phyloP scores from a whole-genome alignment of 2,329 filamentous ascomycete species.

The Paraphaeosphaeria sporulosa region DNA sequence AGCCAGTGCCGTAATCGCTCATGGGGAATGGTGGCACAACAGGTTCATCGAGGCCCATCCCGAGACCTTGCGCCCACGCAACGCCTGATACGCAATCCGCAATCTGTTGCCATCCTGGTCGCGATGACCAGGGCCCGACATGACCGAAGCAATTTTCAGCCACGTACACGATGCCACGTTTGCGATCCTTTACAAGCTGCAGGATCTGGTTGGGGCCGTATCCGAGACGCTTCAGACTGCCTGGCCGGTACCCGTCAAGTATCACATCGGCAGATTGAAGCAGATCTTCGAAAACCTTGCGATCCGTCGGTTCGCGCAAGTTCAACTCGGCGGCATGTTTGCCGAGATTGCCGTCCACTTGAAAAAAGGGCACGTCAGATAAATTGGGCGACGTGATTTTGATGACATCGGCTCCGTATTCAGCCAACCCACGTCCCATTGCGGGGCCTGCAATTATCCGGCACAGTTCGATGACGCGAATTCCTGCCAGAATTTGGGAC shows the following conservation, averaged over 20 bases:
- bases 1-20: conserved; percentile 73
- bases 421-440: conserved; percentile 74
- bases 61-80: conserved; percentile 68
- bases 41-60: conserved; percentile 68
- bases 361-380: conserved; percentile 76
- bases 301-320: conserved; percentile 63
- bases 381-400: conserved; percentile 73
- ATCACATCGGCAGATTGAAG: conserved; percentile 70
- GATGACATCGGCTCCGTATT: conserved; percentile 77
- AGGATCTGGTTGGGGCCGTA: conserved; percentile 66
- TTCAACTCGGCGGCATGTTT: conserved; percentile 72
- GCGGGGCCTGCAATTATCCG: conserved; percentile 80
- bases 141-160: conserved; percentile 77
- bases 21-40: conserved; percentile 70
- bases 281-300: conserved; percentile 64
- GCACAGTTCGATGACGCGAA: conserved; percentile 78
- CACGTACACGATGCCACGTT: conserved; percentile 72
- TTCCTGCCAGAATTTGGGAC: conserved; percentile 59
- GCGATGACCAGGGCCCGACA: conserved; percentile 67
- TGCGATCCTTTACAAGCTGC: conserved; percentile 60
- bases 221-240: conserved; percentile 68
- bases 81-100: conserved; percentile 70
- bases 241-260: conserved; percentile 74
- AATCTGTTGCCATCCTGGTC: conserved; percentile 77
- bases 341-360: conserved; percentile 75